phyloP scores from a whole-genome alignment of 2,329 filamentous ascomycete genomes.

The Nothophoma quercina region DNA sequence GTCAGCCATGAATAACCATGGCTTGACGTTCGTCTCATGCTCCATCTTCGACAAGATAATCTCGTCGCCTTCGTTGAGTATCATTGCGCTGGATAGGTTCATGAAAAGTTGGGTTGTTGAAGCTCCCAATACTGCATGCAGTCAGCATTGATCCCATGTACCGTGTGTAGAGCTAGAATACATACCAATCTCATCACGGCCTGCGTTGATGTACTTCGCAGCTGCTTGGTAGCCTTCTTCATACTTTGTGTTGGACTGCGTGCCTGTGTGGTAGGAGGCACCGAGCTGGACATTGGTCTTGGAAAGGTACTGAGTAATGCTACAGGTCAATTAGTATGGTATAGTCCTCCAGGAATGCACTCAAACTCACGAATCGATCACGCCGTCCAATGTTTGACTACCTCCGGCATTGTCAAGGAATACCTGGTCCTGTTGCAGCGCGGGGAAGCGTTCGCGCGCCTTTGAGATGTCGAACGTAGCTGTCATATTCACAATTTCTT shows the following conservation, averaged over 20 bases:
- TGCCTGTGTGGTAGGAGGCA: slow-evolving; percentile 69
- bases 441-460: slow-evolving; percentile 71
- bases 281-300: slow-evolving; percentile 79
- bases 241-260: slow-evolving; percentile 67
- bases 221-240: slow-evolving; percentile 68
- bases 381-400: slow-evolving; percentile 71
- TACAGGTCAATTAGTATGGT: slow-evolving; percentile 10
- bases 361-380: slow-evolving; percentile 67
- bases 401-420: slow-evolving; percentile 83
- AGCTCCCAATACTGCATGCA: slow-evolving; percentile 66
- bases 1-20: slow-evolving; percentile 74
- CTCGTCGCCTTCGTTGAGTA: slow-evolving; percentile 61
- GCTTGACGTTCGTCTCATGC: slow-evolving; percentile 78
- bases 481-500: slow-evolving; percentile 16
- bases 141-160: neutral
- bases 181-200: slow-evolving; percentile 69
- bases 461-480: slow-evolving; percentile 62
- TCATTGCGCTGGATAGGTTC: slow-evolving; percentile 62
- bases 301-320: slow-evolving; percentile 71
- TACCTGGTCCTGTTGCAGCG: slow-evolving; percentile 70
- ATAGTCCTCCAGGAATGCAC: no score
- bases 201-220: slow-evolving; percentile 75
- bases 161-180: neutral
- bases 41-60: slow-evolving; percentile 76
- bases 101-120: slow-evolving; percentile 80